Evolutionary conservation across 768 basidiomycete genomes (phyloP), one percentile per base, ranked within the genome.

Genomic region (Candolleomyces eurysporus): DNA sequence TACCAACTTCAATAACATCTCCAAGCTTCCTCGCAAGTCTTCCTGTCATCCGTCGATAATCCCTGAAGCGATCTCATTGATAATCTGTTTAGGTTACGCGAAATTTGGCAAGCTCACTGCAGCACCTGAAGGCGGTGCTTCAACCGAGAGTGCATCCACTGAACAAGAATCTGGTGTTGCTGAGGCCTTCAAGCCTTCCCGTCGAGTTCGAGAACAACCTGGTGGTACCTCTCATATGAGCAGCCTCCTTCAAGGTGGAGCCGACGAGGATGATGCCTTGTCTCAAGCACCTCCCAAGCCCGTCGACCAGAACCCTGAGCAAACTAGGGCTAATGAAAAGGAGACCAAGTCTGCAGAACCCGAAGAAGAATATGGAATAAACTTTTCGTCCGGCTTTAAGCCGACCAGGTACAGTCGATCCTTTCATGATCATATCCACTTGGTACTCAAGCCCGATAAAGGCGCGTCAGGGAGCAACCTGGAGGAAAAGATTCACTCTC

Each of bases 1-100:
- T 68, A 82, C 90, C 48, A 89, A 89, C 73, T 88, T 89, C 66
- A 72, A 73, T 45, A 92, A 89, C 67, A 89, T 92, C 54, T 78
- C 80, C 67, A 92, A 91, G 70, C 80, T 92, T 45, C 91, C 91
- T 30, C 82, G 91, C 91, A 77, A 36, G 80, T 71, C 39, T 58
- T 53, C 56, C 53, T 54, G 80, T 71, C 39, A 57, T 53, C 56
- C 53, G 52, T 53, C 6, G 1, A n/a, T 21, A 57, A 42, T 43
- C 17, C 3, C 36, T 16, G 19, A 51, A 50, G 30, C 45, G 22
- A 11, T 26, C 19, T 42, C 7, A 62, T 59, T n/a, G 46, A 56
- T 39, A 49, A 50, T 61, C 48, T 42, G n/a, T 32, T 3, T 66
- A 92, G 90, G 84, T 57, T 90, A 90, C 67, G 90, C 86, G 8